Evolutionary conservation across 306 rosid species (phyloP).

Genomic region (Arachis hypogaea): DNA sequence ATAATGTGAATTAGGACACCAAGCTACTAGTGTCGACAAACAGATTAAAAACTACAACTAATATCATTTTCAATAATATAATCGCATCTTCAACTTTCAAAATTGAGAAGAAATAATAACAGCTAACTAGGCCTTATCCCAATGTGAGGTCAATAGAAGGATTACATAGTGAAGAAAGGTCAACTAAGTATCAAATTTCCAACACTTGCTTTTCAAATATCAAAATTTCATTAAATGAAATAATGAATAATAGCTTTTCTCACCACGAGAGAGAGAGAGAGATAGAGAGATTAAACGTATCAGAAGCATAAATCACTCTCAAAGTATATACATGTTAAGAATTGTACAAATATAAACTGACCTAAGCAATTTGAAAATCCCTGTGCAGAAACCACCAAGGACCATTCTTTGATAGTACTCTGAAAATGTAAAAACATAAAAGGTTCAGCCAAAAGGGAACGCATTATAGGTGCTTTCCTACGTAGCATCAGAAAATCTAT

Average conservation of each 20-base stretch:
- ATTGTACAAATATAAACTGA: constrained; percentile 41
- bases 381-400: constrained; percentile 95
- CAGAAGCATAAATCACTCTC: background rate
- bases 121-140: background rate
- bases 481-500: too few species aligned
- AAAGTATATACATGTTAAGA: constrained; percentile 16
- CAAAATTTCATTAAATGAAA: too few species aligned
- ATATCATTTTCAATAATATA: constrained; percentile 6
- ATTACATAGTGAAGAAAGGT: background rate
- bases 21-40: background rate
- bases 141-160: background rate
- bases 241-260: too few species aligned
- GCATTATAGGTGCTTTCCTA: background rate
- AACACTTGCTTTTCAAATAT: too few species aligned
- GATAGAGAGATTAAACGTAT: background rate
- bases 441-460: constrained; percentile 14
- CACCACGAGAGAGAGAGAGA: background rate
- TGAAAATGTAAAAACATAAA: constrained; percentile 46
- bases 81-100: background rate
- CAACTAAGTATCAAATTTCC: background rate
- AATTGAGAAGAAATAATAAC: background rate
- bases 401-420: constrained; percentile 78
- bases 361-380: constrained; percentile 55
- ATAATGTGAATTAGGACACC: background rate
- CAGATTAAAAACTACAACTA: background rate